phyloP scores from a whole-genome alignment of 73 alveolate species.

The Paramecium octaurelia region DNA sequence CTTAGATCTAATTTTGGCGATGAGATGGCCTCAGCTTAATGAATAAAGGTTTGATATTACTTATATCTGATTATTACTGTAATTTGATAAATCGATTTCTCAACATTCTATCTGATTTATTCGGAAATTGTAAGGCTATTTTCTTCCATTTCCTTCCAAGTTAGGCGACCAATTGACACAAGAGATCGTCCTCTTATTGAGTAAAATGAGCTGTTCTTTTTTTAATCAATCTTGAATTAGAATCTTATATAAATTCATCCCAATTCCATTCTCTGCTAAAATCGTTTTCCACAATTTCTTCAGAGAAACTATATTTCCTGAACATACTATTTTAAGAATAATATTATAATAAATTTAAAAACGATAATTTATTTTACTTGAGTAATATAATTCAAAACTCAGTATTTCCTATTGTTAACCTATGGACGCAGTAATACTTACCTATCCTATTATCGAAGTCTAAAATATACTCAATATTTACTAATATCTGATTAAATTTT shows the following conservation, averaged over 20 bases:
- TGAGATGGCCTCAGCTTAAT: not conserved
- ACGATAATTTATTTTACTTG: not conserved
- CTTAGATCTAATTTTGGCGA: not conserved
- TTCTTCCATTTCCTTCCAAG: constrained; percentile 2
- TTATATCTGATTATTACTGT: not conserved
- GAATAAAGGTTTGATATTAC: not conserved
- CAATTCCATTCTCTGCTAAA: not conserved
- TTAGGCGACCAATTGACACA: not conserved
- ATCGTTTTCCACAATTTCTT: not conserved
- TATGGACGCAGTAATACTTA: not conserved
- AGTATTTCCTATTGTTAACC: not conserved
- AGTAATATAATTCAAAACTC: not conserved
- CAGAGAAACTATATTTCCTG: constrained; percentile 3
- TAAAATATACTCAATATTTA: not conserved
- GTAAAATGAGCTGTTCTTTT: not conserved
- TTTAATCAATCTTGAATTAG: not conserved
- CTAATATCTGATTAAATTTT: not conserved
- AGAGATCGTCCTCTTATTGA: not conserved
- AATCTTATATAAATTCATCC: not conserved
- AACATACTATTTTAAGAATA: not conserved
- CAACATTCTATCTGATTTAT: constrained; percentile 14
- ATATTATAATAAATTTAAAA: not conserved
- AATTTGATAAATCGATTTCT: constrained; percentile 32
- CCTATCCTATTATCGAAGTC: not conserved
- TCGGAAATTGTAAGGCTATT: not conserved